A percentile compares a stretch with the other conserved stretches of the same genome.
These are phyloP conservation scores for Stellera chamaejasme DNA, from an alignment of 345 rosid species.

Conservation along the genomic window DNA sequence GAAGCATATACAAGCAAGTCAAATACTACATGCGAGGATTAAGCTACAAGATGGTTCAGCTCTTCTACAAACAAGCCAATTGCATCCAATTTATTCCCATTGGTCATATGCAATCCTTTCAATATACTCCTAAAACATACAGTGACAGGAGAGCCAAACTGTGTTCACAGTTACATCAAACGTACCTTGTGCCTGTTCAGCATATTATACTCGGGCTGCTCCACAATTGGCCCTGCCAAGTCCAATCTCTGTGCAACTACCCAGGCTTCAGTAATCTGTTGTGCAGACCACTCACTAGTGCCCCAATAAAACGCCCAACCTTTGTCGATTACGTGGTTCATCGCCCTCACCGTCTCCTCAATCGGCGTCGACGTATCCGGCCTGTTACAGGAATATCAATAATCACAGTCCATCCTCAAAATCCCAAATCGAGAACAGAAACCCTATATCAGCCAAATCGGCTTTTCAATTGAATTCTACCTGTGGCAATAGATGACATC, in stretches of 20 bases:
- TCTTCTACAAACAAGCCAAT: too few species aligned
- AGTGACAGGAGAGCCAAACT: too few species aligned
- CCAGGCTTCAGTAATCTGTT: constrained; percentile 98
- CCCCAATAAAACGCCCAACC: constrained; percentile 99
- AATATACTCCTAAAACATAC: too few species aligned
- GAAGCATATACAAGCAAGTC: not conserved
- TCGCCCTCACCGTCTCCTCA: constrained; percentile 95
- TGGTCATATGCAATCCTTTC: too few species aligned
- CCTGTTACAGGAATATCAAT: constrained; percentile 30
- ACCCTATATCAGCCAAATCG: not conserved
- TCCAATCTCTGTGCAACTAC: constrained; percentile 78
- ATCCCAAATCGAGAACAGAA: not conserved
- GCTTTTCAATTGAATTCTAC: constrained; percentile 15
- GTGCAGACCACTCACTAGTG: constrained; percentile 98
- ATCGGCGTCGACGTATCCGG: constrained; percentile 82
- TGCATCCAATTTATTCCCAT: too few species aligned
- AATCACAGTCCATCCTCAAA: constrained; percentile 1
- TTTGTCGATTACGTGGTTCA: constrained; percentile 90
- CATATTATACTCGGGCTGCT: constrained; percentile 92
- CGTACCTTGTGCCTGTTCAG: constrained; percentile 80
- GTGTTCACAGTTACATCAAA: too few species aligned
- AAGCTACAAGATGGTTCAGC: too few species aligned
- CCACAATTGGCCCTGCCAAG: constrained; percentile 91
- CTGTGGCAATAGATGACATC: constrained; percentile 88
- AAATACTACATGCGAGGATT: too few species aligned